These are phyloP conservation scores for Elaeagnus macrophylla DNA, from an alignment of 306 rosid species.

Conservation along the genomic window DNA sequence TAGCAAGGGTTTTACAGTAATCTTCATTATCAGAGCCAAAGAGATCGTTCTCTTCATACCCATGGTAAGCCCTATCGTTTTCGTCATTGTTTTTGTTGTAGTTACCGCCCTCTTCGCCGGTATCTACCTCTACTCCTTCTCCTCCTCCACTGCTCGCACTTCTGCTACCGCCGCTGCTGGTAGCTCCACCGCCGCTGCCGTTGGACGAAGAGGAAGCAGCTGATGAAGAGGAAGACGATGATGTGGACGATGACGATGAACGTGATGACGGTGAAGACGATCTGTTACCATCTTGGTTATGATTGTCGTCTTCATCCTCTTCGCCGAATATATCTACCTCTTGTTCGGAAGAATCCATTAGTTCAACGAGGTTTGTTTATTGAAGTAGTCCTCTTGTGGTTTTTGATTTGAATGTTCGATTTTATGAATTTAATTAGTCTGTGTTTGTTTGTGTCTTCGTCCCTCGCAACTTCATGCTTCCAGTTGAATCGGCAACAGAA, in stretches of 20 bases:
- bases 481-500: no score
- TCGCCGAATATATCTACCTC: slow-evolving; percentile 66
- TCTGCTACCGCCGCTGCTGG: slow-evolving; percentile 39
- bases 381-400: neutral
- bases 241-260: slow-evolving; percentile 44
- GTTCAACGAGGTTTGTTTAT: neutral
- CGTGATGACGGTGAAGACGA: slow-evolving; percentile 55
- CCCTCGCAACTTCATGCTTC: no score
- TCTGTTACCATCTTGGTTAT: slow-evolving; percentile 40
- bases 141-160: slow-evolving; percentile 31
- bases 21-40: slow-evolving; percentile 88
- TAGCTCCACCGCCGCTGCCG: slow-evolving; percentile 39
- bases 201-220: slow-evolving; percentile 48
- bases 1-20: slow-evolving; percentile 63
- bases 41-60: slow-evolving; percentile 59
- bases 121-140: slow-evolving; percentile 40
- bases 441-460: no score
- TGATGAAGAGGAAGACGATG: slow-evolving; percentile 22
- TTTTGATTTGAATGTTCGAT: neutral
- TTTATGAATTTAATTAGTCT: no score
- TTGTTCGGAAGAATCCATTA: slow-evolving; percentile 68
- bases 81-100: slow-evolving; percentile 12
- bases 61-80: slow-evolving; percentile 7
- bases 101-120: slow-evolving; percentile 43
- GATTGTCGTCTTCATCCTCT: slow-evolving; percentile 28